Conservation (phyloP, 441 rosid species). For the Adansonia grandidieri region DNA sequence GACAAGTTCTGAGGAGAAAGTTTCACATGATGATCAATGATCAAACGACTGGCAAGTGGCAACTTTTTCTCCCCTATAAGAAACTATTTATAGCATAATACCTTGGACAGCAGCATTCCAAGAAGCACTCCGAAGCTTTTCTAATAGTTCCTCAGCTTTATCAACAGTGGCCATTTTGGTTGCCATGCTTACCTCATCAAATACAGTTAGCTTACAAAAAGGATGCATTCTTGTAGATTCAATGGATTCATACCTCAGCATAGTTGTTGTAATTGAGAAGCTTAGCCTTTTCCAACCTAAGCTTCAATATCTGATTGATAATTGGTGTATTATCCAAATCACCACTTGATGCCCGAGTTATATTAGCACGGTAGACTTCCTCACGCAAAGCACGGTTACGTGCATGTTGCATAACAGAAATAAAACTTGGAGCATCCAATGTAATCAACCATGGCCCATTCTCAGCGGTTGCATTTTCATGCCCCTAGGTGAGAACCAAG, state of each 20-base stretch:
- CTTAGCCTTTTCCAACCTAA: slow-evolving; percentile 78
- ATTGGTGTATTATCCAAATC: slow-evolving; percentile 75
- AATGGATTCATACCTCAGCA: slow-evolving; percentile 69
- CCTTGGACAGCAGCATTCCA: slow-evolving; percentile 91
- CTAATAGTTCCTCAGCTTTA: slow-evolving; percentile 79
- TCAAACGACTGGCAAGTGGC: background rate
- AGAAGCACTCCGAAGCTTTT: slow-evolving; percentile 81
- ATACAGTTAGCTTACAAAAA: slow-evolving; percentile 30
- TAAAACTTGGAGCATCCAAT: slow-evolving; percentile 76
- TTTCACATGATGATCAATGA: background rate
- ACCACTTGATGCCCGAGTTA: slow-evolving; percentile 74
- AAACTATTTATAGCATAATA: slow-evolving; percentile 34
- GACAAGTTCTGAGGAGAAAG: background rate
- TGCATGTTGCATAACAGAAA: slow-evolving; percentile 88
- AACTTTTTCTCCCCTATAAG: slow-evolving; percentile 5
- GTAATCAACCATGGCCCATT: slow-evolving; percentile 90
- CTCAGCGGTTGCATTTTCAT: slow-evolving; percentile 82
- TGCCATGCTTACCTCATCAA: slow-evolving; percentile 84
- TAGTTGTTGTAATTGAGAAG: slow-evolving; percentile 76
- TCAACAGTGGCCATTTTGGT: slow-evolving; percentile 93
- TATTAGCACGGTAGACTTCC: slow-evolving; percentile 74
- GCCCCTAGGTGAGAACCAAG: slow-evolving; percentile 53
- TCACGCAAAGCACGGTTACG: slow-evolving; percentile 77
- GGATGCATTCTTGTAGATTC: slow-evolving; percentile 16
- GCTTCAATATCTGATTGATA: slow-evolving; percentile 77